A percentile compares a stretch with the other conserved stretches of the same genome.
These are phyloP conservation scores for Aspergillus spinulosporus DNA, from an alignment of 2,329 filamentous ascomycete species.

Conservation along the genomic window DNA sequence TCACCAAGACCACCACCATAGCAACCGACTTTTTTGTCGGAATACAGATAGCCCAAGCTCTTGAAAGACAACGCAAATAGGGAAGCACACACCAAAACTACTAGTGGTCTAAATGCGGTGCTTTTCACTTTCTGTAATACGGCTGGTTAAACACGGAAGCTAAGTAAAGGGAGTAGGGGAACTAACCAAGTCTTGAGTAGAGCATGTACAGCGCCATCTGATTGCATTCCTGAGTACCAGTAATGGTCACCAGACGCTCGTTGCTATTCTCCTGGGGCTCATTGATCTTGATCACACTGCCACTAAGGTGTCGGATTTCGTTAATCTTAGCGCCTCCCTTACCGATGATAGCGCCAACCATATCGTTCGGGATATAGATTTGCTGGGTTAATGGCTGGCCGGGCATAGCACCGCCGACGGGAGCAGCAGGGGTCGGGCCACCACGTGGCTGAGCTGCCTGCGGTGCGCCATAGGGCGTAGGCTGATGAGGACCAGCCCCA, in stretches of 20 bases:
- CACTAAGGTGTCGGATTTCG: conserved; percentile 93
- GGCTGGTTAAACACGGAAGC: conserved; percentile 14
- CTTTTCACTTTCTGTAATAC: conserved; percentile 68
- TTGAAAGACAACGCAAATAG: conserved; percentile 17
- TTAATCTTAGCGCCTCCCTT: conserved; percentile 99
- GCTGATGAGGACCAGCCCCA: conserved; percentile 75
- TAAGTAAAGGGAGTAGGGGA: background rate
- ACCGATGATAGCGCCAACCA: conserved; percentile 98
- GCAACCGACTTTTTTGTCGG: conserved; percentile 18
- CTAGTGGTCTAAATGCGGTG: conserved; percentile 60
- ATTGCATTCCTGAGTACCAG: conserved; percentile 96
- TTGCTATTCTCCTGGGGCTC: conserved; percentile 99
- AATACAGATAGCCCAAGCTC: conserved; percentile 25
- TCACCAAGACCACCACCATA: conserved; percentile 21
- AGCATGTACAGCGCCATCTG: conserved; percentile 99
- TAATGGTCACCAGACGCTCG: conserved; percentile 94
- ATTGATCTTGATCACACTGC: conserved; percentile 99
- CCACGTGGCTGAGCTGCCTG: conserved; percentile 62
- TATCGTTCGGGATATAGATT: conserved; percentile 98
- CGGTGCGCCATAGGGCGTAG: conserved; percentile 65
- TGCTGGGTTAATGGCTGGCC: conserved; percentile 92
- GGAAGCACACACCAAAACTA: conserved; percentile 6
- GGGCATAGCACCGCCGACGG: conserved; percentile 72
- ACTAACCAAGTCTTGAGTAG: conserved; percentile 86
- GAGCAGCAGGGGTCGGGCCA: conserved; percentile 63